Evolutionary conservation across 2,329 filamentous ascomycete species (phyloP).

Genomic region (Fusarium sp.): DNA sequence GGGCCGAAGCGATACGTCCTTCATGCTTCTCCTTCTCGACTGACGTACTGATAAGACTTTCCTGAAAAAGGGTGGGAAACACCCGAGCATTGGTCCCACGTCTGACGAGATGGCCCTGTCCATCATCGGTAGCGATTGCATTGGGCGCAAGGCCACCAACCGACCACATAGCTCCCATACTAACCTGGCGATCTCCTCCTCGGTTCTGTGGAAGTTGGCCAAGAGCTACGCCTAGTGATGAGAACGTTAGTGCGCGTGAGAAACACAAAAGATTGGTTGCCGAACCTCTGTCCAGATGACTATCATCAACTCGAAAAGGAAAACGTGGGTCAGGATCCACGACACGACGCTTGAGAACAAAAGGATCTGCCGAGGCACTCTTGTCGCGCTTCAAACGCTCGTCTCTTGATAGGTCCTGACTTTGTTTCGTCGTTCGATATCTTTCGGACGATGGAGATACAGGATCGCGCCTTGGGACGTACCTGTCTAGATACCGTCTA

Average conservation of each 20-base stretch:
- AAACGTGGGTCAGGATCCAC: conserved; percentile 20
- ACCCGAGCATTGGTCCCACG: conserved; percentile 79
- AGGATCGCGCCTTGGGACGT: conserved; percentile 58
- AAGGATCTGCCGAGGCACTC: conserved; percentile 56
- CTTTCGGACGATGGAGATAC: conserved; percentile 54
- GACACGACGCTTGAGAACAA: conserved; percentile 47
- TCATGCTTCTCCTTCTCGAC: conserved; percentile 77
- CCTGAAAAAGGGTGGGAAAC: conserved; percentile 64
- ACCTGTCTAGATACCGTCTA: conserved; percentile 57
- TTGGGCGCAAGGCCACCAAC: conserved; percentile 76
- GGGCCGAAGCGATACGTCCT: conserved; percentile 79
- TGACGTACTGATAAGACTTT: conserved; percentile 55
- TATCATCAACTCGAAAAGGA: conserved; percentile 27
- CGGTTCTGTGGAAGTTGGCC: conserved; percentile 40
- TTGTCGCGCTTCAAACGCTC: conserved; percentile 60
- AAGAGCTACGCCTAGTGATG: conserved; percentile 42
- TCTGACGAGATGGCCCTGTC: conserved; percentile 71
- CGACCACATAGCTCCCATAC: conserved; percentile 78
- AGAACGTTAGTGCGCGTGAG: background rate
- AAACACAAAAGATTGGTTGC: background rate
- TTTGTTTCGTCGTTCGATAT: conserved; percentile 58
- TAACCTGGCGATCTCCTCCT: conserved; percentile 61
- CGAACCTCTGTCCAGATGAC: conserved; percentile 26
- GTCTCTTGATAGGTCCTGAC: conserved; percentile 53
- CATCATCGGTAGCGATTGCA: conserved; percentile 67